Evolutionary conservation across 2,329 filamentous ascomycete species (phyloP), one percentile per base, ranked within the genome.

Genomic region (Fusarium pseudograminearum): DNA sequence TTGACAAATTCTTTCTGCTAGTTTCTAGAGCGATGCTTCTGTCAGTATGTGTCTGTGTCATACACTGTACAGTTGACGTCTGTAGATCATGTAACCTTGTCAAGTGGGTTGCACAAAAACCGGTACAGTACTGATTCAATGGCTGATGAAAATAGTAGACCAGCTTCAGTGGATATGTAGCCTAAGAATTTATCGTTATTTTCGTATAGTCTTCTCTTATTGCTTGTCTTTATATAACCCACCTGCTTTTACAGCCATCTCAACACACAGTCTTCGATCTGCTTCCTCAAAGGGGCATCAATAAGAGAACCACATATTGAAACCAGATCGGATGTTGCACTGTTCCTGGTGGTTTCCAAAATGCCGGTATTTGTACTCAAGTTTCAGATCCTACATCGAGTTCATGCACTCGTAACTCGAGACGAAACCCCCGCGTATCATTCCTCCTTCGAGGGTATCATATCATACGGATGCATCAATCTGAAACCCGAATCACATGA

Each of bases 351-450:
- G 10, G 38, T 44, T 15, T 28, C 10, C 15, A 36, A 18, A 14
- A 16, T 36, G 22, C 15, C 36, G 12, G 31, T 33, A 40, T 16
- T 11, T 14, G 50, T 22, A 28, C 11, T 22, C 36, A 26, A 33
- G 59, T 58, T 64, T 41, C 47, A 54, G 18, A 60, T 31, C 20
- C 40, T 44, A 31, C 22, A 45, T 38, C 15, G 12, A 36, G 45
- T 45, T 45, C 54, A 61, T 66, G 61, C 54, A 48, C n/a, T 40
- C 54, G 31, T 59, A 54, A 42, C 36, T 30, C 48, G 41, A 47
- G 54, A 60, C 28, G 52, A 65, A 60, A 65, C 60, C 7, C 18
- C 34, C 16, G 42, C 45, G 61, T 59, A 65, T 64, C 36, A 65
- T 59, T 36, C 20, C 33, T 31, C 24, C 45, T 60, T 22, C 50